Evolutionary conservation across 768 basidiomycete genomes (phyloP).

Genomic region (Pisolithus microcarpus): DNA sequence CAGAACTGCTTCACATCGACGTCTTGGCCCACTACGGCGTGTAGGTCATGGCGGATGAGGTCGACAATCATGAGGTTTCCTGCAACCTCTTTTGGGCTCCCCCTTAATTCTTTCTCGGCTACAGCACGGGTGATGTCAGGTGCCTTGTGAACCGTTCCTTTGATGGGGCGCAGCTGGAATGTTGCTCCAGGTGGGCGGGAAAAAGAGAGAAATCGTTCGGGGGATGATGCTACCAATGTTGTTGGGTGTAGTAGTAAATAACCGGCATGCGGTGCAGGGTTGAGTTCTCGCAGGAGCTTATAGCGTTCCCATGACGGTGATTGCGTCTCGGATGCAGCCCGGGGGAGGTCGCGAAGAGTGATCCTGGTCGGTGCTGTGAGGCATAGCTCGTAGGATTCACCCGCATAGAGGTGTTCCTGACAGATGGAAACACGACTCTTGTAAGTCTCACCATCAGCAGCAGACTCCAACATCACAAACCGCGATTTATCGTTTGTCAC

Average conservation of each 20-base stretch:
- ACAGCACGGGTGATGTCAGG: slow-evolving; percentile 55
- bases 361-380: slow-evolving; percentile 71
- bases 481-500: slow-evolving; percentile 50
- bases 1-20: slow-evolving; percentile 37
- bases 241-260: slow-evolving; percentile 74
- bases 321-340: slow-evolving; percentile 7
- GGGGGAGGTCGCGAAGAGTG: slow-evolving; percentile 33
- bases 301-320: slow-evolving; percentile 65
- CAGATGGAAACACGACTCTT: slow-evolving; percentile 60
- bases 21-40: too few species aligned
- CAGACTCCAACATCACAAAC: slow-evolving; percentile 75
- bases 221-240: slow-evolving; percentile 78
- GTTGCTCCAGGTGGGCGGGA: slow-evolving; percentile 52
- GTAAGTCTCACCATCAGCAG: slow-evolving; percentile 57
- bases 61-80: too few species aligned
- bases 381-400: slow-evolving; percentile 92
- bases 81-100: slow-evolving; percentile 40
- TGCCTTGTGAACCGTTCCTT: slow-evolving; percentile 78
- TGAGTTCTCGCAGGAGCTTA: slow-evolving; percentile 60
- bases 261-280: slow-evolving; percentile 86
- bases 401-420: slow-evolving; percentile 61
- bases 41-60: too few species aligned
- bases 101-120: slow-evolving; percentile 55
- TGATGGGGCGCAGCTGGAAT: slow-evolving; percentile 90
- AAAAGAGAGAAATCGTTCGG: slow-evolving; percentile 85